phyloP scores from a whole-genome alignment of 768 basidiomycete genomes.

The Cystofilobasidium macerans region DNA sequence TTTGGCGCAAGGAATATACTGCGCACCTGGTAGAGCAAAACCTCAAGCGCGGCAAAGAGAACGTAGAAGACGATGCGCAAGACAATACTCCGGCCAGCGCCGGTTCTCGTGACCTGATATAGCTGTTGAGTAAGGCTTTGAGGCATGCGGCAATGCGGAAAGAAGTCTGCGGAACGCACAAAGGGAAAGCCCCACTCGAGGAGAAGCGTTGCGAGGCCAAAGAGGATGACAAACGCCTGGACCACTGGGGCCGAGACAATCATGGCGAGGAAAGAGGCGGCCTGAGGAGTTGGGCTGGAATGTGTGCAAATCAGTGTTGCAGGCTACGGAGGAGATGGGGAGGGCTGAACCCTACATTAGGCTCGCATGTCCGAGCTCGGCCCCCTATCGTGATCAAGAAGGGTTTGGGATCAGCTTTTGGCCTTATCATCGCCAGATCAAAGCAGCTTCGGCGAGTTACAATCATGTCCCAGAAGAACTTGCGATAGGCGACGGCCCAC shows the following conservation, averaged over 20 bases:
- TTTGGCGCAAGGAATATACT: conserved; percentile 27
- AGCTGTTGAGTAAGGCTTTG: neutral
- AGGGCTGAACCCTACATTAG: conserved; percentile 31
- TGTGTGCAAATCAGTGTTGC: neutral
- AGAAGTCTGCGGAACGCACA: conserved; percentile 20
- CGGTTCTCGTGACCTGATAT: conserved; percentile 34
- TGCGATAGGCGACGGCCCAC: conserved; percentile 73
- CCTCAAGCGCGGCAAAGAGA: conserved; percentile 52
- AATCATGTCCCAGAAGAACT: conserved; percentile 93
- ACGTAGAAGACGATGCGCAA: conserved; percentile 54
- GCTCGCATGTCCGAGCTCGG: conserved; percentile 45
- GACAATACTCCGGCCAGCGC: conserved; percentile 56
- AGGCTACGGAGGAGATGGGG: neutral
- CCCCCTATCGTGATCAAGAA: conserved; percentile 40
- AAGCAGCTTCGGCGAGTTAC: too few species aligned
- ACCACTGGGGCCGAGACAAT: conserved; percentile 70
- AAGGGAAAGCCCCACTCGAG: conserved; percentile 61
- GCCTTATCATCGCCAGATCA: too few species aligned
- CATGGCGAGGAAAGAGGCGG: conserved; percentile 54
- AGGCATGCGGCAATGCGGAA: neutral
- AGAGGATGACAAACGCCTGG: conserved; percentile 54
- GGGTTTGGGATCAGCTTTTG: too few species aligned
- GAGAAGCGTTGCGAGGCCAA: conserved; percentile 51
- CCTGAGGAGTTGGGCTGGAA: conserved; percentile 50
- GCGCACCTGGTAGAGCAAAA: conserved; percentile 67